A percentile compares a stretch with the other conserved stretches of the same genome.
These are phyloP conservation scores for Blastocrithidia nonstop DNA, from an alignment of 208 protist genomes.

Conservation along the genomic window DNA sequence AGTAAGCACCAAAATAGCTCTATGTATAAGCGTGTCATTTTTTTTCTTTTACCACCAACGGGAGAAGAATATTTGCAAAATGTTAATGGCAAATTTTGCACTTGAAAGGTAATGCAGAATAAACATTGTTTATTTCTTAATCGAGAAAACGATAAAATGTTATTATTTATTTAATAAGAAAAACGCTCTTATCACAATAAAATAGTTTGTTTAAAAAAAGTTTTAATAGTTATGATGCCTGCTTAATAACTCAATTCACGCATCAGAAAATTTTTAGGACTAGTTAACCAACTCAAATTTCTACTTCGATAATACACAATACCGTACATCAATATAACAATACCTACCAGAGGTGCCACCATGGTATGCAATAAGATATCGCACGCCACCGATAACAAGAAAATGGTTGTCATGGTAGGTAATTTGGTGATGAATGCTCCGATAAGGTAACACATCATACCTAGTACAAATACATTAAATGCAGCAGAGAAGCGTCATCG, in stretches of 20 bases:
- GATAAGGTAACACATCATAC: constrained; percentile 46
- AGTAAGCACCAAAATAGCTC: too few relatives aligned
- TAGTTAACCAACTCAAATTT: constrained; percentile 82
- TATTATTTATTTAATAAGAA: too few relatives aligned
- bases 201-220: too few relatives aligned
- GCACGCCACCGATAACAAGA: constrained; percentile 30
- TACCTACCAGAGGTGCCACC: constrained; percentile 65
- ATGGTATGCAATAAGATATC: constrained; percentile 78
- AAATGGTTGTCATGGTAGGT: constrained; percentile 49
- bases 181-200: too few relatives aligned
- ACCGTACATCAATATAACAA: constrained; percentile 71
- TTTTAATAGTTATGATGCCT: too few relatives aligned
- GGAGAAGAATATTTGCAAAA: too few relatives aligned
- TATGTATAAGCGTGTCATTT: too few relatives aligned
- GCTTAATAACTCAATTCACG: constrained; percentile 75
- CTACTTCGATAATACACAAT: constrained; percentile 70
- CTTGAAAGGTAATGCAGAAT: too few relatives aligned
- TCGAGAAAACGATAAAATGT: too few relatives aligned
- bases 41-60: too few relatives aligned
- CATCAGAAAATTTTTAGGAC: constrained; percentile 72
- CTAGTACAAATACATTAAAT: constrained; percentile 50
- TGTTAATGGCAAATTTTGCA: too few relatives aligned
- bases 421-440: constrained; percentile 63
- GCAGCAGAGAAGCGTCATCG: constrained; percentile 55
- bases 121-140: too few relatives aligned